A percentile compares a stretch with the other conserved stretches of the same genome.
phyloP scores from a whole-genome alignment of 1,284 basidiomycete genomes.

The Cerrena zonata region DNA sequence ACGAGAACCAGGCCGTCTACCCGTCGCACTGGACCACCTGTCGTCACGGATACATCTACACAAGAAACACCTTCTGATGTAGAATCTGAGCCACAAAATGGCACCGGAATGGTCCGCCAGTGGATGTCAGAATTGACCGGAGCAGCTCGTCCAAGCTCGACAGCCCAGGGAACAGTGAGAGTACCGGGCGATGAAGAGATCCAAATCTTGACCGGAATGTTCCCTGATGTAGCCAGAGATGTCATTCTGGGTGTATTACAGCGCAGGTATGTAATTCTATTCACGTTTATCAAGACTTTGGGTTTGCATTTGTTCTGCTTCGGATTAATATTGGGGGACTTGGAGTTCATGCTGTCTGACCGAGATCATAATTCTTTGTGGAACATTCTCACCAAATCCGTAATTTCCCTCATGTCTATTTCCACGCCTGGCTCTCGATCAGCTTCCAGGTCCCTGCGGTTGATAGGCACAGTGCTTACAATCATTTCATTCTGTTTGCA shows the following conservation, averaged over 20 bases:
- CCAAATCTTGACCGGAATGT: constrained; percentile 69
- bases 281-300: no score
- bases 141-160: constrained; percentile 38
- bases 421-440: neutral
- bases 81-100: neutral
- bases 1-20: neutral
- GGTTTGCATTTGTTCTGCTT: no score
- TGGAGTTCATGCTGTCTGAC: no score
- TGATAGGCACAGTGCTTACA: neutral
- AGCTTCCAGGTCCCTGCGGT: neutral
- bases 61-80: neutral
- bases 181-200: constrained; percentile 75
- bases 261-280: constrained; percentile 74
- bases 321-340: no score
- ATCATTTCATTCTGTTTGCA: constrained; percentile 22
- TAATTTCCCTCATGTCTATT: no score
- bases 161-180: constrained; percentile 44
- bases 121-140: constrained; percentile 81
- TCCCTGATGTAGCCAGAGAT: constrained; percentile 72
- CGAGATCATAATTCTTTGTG: no score
- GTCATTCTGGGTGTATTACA: constrained; percentile 76
- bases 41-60: neutral
- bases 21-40: neutral
- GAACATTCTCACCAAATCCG: no score
- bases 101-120: constrained; percentile 47